These are phyloP conservation scores for Calonectria honghensis DNA, from an alignment of 2,329 filamentous ascomycete species.

Conservation along the genomic window DNA sequence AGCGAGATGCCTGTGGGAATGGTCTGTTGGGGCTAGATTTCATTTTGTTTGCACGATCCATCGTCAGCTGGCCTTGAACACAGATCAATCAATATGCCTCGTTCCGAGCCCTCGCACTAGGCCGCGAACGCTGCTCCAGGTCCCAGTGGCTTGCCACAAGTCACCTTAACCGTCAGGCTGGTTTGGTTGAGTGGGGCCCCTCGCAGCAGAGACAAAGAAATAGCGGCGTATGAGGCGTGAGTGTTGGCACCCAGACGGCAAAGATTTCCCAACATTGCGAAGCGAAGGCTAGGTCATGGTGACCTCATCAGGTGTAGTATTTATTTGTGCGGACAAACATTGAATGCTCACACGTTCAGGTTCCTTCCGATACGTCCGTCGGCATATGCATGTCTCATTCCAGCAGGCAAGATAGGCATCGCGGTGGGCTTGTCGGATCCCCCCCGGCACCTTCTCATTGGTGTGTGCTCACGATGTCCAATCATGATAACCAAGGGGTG, in stretches of 20 bases:
- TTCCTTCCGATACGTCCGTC: not conserved
- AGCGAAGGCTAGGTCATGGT: not conserved
- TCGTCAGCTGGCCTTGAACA: constrained; percentile 1
- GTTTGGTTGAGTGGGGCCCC: not conserved
- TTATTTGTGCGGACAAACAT: not conserved
- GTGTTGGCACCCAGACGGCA: not conserved
- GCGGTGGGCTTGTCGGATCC: not conserved
- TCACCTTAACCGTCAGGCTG: not conserved
- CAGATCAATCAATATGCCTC: not conserved
- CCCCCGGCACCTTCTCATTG: not conserved
- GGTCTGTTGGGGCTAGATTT: constrained; percentile 4
- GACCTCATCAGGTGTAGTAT: not conserved
- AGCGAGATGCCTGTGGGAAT: not conserved
- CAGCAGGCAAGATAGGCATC: not conserved
- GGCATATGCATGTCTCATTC: constrained; percentile 8
- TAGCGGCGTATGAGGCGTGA: constrained; percentile 4
- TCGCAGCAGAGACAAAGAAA: not conserved
- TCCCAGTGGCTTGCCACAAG: not conserved
- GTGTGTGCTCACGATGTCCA: not conserved
- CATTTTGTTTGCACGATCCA: constrained; percentile 4
- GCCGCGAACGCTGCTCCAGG: not conserved
- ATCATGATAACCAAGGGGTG: not conserved
- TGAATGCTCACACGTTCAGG: not conserved
- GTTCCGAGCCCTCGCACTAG: constrained; percentile 1
- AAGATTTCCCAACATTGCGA: not conserved